Percentiles rank a stretch among this genome's conserved stretches.
These are phyloP conservation scores for Wickerhamomyces chaumierensis DNA, from an alignment of 805 yeast genomes.

Conservation along the genomic window DNA sequence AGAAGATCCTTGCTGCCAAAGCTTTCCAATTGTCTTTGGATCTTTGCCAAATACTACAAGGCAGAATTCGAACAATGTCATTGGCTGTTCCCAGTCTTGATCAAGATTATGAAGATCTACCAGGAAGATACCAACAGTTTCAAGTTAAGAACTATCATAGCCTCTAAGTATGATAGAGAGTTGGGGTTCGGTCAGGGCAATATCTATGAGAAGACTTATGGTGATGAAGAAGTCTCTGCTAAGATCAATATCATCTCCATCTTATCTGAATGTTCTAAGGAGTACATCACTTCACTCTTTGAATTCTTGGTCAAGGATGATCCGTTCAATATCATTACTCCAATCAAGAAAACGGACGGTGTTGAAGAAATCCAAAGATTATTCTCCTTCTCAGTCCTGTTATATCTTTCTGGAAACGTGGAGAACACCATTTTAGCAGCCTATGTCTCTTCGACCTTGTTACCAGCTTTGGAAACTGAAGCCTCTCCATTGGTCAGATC, in stretches of 20 bases:
- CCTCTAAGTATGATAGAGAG: slow-evolving; percentile 35
- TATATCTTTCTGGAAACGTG: slow-evolving; percentile 30
- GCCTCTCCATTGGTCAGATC: slow-evolving; percentile 69
- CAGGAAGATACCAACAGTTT: slow-evolving; percentile 51
- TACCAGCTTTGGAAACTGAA: slow-evolving; percentile 40
- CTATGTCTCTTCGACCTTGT: slow-evolving; percentile 18
- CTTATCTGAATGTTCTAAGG: slow-evolving; percentile 22
- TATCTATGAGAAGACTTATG: slow-evolving; percentile 40
- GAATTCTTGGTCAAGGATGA: slow-evolving; percentile 17
- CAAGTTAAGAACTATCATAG: slow-evolving; percentile 46
- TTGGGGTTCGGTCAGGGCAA: slow-evolving; percentile 24
- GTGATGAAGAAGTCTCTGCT: slow-evolving; percentile 43
- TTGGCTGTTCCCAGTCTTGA: slow-evolving; percentile 44
- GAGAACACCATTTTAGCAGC: slow-evolving; percentile 15
- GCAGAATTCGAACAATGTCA: slow-evolving; percentile 25
- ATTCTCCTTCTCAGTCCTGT: slow-evolving; percentile 39
- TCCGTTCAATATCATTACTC: slow-evolving; percentile 32
- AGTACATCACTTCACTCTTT: slow-evolving; percentile 16
- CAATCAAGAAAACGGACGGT: slow-evolving; percentile 51
- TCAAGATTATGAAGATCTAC: slow-evolving; percentile 31
- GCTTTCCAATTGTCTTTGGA: slow-evolving; percentile 34
- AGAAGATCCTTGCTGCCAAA: slow-evolving; percentile 62
- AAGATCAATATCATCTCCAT: slow-evolving; percentile 39
- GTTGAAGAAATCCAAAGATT: slow-evolving; percentile 59
- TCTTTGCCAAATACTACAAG: slow-evolving; percentile 27